Evolutionary conservation across 768 basidiomycete genomes (phyloP), one percentile per base, ranked within the genome.

Genomic region (Xerocomus spinulosus): DNA sequence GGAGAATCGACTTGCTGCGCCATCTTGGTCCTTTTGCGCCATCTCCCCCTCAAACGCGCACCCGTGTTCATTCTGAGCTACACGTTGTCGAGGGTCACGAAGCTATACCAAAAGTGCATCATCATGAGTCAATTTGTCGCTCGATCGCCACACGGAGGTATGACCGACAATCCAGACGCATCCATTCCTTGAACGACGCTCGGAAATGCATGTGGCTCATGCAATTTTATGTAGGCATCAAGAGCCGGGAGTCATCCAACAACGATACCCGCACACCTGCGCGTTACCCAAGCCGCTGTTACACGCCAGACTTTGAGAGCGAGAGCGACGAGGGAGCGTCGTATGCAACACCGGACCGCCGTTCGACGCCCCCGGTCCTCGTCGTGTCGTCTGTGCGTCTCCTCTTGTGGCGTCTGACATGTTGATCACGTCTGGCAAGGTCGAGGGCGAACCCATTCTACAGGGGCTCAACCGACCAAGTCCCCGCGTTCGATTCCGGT

Each of bases 401-500:
- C 15, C 25, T 9, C n/a, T 14, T 23, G 26, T 40, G 37, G n/a
- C 37, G 37, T 38, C 37, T 38, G 21, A 14, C 14, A 8, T 38
- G 37, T 48, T 50, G 44, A 51, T 38, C 50, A 30, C 45, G 23
- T 40, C 38, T 47, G 15, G 17, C 40, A 41, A 38, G 44, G 43
- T 32, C 2, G 34, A 59, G 55, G 48, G 43, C n/a, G 62, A 60
- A 21, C 17, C 50, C 30, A 34, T 41, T 23, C 21, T 21, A n/a
- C 17, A 45, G 24, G 35, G 24, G 18, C 43, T 49, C 17, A 57
- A 54, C 42, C 58, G 40, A 13, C 33, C 55, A 15, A 18, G 44
- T 35, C 58, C 53, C 5, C 71, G 68, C 26, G 82, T 88, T 3
- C 83, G 77, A 44, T 89, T 89, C 63, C 78, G 79, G 48, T 82